A percentile compares a stretch with the other conserved stretches of the same genome.
phyloP scores from a whole-genome alignment of 2,329 filamentous ascomycete species.

The Rutstroemia sp. region DNA sequence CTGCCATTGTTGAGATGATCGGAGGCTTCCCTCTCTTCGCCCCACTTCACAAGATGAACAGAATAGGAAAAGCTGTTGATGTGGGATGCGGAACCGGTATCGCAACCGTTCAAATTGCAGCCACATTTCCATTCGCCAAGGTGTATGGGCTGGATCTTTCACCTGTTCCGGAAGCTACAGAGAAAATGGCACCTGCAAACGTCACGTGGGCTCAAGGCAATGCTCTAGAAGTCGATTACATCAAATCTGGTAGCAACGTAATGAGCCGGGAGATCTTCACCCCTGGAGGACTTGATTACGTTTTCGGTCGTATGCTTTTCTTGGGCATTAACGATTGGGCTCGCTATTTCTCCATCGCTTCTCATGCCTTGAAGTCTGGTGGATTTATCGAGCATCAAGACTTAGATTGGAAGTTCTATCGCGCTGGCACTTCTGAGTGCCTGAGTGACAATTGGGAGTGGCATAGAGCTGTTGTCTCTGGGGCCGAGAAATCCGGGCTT shows the following conservation, averaged over 20 bases:
- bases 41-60: not conserved
- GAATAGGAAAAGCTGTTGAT: not conserved
- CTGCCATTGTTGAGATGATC: slow-evolving; percentile 8
- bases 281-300: not conserved
- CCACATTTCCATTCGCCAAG: not conserved
- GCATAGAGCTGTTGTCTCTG: slow-evolving; percentile 1
- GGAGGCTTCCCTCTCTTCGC: slow-evolving; percentile 2
- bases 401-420: slow-evolving; percentile 8
- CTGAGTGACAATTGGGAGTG: slow-evolving; percentile 2
- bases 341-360: not conserved
- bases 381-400: slow-evolving; percentile 7
- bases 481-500: not conserved
- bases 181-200: not conserved
- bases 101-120: slow-evolving; percentile 1
- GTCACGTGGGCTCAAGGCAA: slow-evolving; percentile 2
- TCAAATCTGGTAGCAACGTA: not conserved
- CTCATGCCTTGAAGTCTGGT: not conserved
- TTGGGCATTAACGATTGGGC: slow-evolving; percentile 4
- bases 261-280: slow-evolving; percentile 3
- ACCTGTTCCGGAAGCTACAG: not conserved
- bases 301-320: slow-evolving; percentile 7
- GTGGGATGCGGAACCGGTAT: slow-evolving; percentile 5
- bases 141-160: slow-evolving; percentile 4
- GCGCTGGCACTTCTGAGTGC: not conserved
- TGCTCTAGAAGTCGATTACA: not conserved